Evolutionary conservation across 2,329 filamentous ascomycete species (phyloP), one percentile per base, ranked within the genome.

Genomic region (Ceratocystis lukuohia): DNA sequence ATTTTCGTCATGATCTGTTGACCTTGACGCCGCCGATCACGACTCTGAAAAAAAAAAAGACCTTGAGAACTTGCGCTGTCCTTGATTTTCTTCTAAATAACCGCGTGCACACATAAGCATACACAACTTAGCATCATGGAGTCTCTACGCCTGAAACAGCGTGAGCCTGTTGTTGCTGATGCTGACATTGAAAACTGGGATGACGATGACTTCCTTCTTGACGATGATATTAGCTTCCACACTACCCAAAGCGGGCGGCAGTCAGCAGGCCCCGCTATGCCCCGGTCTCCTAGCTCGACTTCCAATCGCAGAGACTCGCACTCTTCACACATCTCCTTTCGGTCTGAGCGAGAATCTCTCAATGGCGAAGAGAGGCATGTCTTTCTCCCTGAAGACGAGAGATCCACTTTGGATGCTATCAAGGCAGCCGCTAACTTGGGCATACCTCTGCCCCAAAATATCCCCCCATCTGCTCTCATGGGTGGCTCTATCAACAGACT

Each of bases 401-500:
- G 96, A 72, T 82, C 84, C 69, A 90, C 90, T 0, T 95, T 88
- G 8, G 78, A 87, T 71, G 88, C 95, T 73, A 93, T 99, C 71
- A 84, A 89, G 28, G 89, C 91, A 5, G 93, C 92, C 44, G 88
- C 91, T 72, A 87, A 86, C 74, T 92, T 91, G 30, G 94, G 94
- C 70, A 96, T 99, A 70, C 93, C 94, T 5, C 84, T 97, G 66
- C 94, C 94, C 33, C 80, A 84, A 64, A 92, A 92, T 73, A 85
- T 97, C 41, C 91, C 93, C 1, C 85, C 89, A 37, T 96, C 93
- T 22, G 94, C 94, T 37, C 79, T 99, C 53, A 84, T 94, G 74
- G 93, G 93, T 65, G 94, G 94, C 64, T 93, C 91, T 8, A 97
- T 97, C 73, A 96, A 95, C 77, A 83, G 92, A 71, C 80, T 97